Conservation (phyloP, 2,329 filamentous ascomycete genomes). For the Sporothrix inflata region DNA sequence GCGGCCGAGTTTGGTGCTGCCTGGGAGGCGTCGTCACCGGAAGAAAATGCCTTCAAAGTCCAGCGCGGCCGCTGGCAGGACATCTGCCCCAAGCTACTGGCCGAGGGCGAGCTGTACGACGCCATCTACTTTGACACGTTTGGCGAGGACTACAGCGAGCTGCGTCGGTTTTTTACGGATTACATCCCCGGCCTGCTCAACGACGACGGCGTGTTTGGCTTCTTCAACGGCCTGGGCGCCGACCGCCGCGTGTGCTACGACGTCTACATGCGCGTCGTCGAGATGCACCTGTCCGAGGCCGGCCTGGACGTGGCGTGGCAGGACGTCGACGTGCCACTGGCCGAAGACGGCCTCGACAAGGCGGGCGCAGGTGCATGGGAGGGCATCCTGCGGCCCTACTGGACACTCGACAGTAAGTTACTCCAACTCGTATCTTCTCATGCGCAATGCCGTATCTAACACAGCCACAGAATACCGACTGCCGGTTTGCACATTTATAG, state of each 20-base stretch:
- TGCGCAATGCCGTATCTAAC: constrained; percentile 10
- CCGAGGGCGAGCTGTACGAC: constrained; percentile 72
- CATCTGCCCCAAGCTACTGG: constrained; percentile 68
- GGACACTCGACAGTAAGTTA: constrained; percentile 73
- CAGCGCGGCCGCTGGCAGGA: constrained; percentile 82
- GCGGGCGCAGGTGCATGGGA: constrained; percentile 79
- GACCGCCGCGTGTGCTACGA: constrained; percentile 94
- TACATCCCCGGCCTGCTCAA: constrained; percentile 80
- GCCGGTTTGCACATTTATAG: constrained; percentile 74
- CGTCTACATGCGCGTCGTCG: constrained; percentile 89
- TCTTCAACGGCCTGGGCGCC: constrained; percentile 89
- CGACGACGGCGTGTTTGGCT: constrained; percentile 74
- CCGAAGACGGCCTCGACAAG: constrained; percentile 64
- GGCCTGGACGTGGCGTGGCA: constrained; percentile 90
- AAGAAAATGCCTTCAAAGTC: constrained; percentile 71
- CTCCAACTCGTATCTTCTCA: constrained; percentile 22
- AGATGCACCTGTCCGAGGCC: constrained; percentile 87
- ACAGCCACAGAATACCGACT: constrained; percentile 66
- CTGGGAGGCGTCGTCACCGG: constrained; percentile 59
- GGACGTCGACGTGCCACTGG: constrained; percentile 73
- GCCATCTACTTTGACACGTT: constrained; percentile 98
- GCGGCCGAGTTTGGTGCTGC: constrained; percentile 50
- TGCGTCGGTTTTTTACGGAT: constrained; percentile 86
- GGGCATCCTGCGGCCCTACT: constrained; percentile 85
- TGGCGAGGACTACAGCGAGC: constrained; percentile 86